Conservation (phyloP, 306 rosid species). For the Ammopiptanthus mongolicus region DNA sequence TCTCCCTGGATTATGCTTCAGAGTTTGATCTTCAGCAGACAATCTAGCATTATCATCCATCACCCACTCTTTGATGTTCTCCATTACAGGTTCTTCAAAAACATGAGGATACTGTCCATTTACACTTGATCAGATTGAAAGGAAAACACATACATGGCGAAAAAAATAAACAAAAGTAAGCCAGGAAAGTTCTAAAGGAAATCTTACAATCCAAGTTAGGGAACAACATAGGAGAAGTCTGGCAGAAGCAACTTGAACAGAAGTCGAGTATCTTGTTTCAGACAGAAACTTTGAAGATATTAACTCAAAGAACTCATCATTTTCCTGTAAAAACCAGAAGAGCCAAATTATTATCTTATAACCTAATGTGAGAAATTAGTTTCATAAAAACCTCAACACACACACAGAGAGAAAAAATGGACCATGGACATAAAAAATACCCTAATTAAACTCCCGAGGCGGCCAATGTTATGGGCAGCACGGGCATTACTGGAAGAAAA, state of each 20-base stretch:
- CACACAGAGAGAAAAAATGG: background rate
- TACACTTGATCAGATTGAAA: conserved; percentile 23
- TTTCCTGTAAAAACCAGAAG: conserved; percentile 48
- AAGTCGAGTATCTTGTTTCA: conserved; percentile 56
- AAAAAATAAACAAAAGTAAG: background rate
- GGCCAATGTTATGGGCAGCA: conserved; percentile 73
- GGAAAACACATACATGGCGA: background rate
- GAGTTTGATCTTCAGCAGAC: conserved; percentile 48
- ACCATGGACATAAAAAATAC: conserved; percentile 33
- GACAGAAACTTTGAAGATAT: conserved; percentile 76
- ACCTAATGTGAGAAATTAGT: background rate
- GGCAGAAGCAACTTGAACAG: conserved; percentile 72
- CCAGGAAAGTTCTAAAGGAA: background rate
- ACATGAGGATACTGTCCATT: conserved; percentile 84
- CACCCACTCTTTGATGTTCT: conserved; percentile 73
- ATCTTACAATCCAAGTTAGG: conserved; percentile 72
- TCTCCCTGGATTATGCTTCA: conserved; percentile 45
- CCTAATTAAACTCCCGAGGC: conserved; percentile 76
- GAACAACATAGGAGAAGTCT: conserved; percentile 84
- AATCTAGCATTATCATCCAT: conserved; percentile 55
- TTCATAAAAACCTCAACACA: background rate
- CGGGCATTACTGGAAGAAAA: conserved; percentile 75
- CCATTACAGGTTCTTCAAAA: conserved; percentile 78
- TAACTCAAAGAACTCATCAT: conserved; percentile 90
- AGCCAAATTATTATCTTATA: background rate